Conservation (phyloP, 768 basidiomycete species). For the Naganishia antarctica region DNA sequence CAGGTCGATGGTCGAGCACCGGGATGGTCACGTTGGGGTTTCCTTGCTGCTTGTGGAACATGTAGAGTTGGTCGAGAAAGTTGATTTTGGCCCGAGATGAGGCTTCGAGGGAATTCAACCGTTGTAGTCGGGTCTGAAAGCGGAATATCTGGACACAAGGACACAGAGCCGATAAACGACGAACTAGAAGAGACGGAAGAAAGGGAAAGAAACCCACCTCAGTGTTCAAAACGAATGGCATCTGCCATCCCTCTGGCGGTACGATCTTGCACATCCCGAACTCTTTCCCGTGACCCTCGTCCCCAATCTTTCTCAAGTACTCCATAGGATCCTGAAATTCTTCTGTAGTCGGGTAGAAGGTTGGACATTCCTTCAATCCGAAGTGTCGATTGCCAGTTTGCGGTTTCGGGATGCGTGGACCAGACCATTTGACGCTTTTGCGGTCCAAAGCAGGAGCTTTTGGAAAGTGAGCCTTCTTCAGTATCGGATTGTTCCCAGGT, state of each 20-base stretch:
- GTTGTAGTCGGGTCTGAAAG: slow-evolving; percentile 90
- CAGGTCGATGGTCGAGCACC: slow-evolving; percentile 81
- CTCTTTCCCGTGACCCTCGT: slow-evolving; percentile 63
- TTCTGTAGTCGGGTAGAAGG: slow-evolving; percentile 78
- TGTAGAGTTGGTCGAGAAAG: slow-evolving; percentile 92
- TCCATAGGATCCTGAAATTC: slow-evolving; percentile 92
- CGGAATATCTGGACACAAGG: slow-evolving; percentile 84
- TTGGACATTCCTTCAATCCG: slow-evolving; percentile 80
- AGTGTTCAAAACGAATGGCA: slow-evolving; percentile 91
- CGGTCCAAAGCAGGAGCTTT: slow-evolving; percentile 39
- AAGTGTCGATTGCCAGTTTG: slow-evolving; percentile 59
- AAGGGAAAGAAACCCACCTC: slow-evolving; percentile 59
- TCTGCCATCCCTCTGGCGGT: slow-evolving; percentile 86
- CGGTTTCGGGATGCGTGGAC: slow-evolving; percentile 36
- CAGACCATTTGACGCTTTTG: slow-evolving; percentile 35
- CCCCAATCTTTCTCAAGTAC: slow-evolving; percentile 65
- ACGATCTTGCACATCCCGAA: slow-evolving; percentile 95
- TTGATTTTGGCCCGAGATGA: slow-evolving; percentile 94
- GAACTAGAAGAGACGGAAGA: not conserved
- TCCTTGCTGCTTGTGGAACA: slow-evolving; percentile 93
- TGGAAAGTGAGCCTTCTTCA: slow-evolving; percentile 26
- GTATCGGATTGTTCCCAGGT: slow-evolving; percentile 39
- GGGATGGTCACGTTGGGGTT: slow-evolving; percentile 86
- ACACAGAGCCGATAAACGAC: too few species aligned
- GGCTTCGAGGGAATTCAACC: slow-evolving; percentile 93